These are phyloP conservation scores for Trypanosoma platydactyli DNA, from an alignment of 208 protist species.

Conservation along the genomic window DNA sequence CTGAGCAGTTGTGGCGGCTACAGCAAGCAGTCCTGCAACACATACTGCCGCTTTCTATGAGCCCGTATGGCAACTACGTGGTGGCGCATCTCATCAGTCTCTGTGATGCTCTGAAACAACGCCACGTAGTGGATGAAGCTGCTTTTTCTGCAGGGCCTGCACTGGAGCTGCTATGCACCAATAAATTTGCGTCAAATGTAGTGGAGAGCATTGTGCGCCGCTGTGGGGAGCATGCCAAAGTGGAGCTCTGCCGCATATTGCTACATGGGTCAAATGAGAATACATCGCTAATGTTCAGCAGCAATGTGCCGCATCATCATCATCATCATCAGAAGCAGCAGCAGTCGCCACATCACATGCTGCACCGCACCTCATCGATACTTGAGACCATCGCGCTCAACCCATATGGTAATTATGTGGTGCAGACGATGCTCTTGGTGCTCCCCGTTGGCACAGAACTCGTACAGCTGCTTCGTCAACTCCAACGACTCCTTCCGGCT, in stretches of 20 bases:
- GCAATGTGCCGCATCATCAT: not conserved
- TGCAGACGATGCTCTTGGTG: conserved; percentile 93
- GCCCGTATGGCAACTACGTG: conserved; percentile 97
- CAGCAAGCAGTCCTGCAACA: conserved; percentile 56
- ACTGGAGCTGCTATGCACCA: conserved; percentile 71
- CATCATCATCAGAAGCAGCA: not conserved
- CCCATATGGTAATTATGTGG: conserved; percentile 96
- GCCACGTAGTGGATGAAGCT: conserved; percentile 45
- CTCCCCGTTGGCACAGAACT: conserved; percentile 65
- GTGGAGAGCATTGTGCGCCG: conserved; percentile 94
- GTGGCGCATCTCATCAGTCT: conserved; percentile 92
- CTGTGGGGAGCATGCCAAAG: conserved; percentile 44
- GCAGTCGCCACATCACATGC: conserved; percentile 27
- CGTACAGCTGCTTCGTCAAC: conserved; percentile 34
- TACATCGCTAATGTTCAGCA: not conserved
- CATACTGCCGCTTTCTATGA: conserved; percentile 71
- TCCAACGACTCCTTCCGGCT: conserved; percentile 42
- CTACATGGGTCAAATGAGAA: conserved; percentile 20
- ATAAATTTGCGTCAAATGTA: conserved; percentile 97
- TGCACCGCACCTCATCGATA: conserved; percentile 40
- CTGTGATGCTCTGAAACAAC: conserved; percentile 49
- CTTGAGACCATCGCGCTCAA: conserved; percentile 89
- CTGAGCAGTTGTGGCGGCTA: conserved; percentile 34
- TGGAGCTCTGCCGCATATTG: conserved; percentile 47
- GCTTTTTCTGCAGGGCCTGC: conserved; percentile 34